phyloP scores from a whole-genome alignment of 2,329 filamentous ascomycete genomes.

The Bipolaris sorokiniana region DNA sequence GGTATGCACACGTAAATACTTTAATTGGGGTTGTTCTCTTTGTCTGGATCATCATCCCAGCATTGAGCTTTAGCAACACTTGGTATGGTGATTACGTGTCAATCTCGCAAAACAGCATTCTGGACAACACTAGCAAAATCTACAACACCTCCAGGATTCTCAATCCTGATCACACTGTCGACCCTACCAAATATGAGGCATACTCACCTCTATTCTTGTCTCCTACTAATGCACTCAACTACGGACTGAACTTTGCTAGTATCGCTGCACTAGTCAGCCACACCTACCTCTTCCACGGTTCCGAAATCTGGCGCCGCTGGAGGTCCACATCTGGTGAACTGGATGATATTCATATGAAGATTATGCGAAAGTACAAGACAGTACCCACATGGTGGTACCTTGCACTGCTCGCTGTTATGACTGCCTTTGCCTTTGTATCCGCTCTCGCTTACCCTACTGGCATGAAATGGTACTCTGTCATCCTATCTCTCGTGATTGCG shows the following conservation, averaged over 20 bases:
- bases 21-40: not conserved
- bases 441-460: not conserved
- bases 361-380: not conserved
- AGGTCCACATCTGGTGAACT: not conserved
- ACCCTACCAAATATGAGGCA: not conserved
- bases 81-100: not conserved
- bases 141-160: not conserved
- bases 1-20: not conserved
- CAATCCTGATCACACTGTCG: not conserved
- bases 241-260: not conserved
- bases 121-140: not conserved
- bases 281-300: not conserved
- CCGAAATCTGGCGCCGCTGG: not conserved
- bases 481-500: not conserved
- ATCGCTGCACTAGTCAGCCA: not conserved
- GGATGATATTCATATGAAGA: not conserved
- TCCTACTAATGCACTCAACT: not conserved
- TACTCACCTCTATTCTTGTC: not conserved
- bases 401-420: not conserved
- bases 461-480: not conserved
- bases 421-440: not conserved
- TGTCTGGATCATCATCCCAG: not conserved
- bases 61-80: not conserved
- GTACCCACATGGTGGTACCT: not conserved
- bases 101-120: not conserved